Conservation (phyloP, 768 basidiomycete species). For the Terana coerulea region DNA sequence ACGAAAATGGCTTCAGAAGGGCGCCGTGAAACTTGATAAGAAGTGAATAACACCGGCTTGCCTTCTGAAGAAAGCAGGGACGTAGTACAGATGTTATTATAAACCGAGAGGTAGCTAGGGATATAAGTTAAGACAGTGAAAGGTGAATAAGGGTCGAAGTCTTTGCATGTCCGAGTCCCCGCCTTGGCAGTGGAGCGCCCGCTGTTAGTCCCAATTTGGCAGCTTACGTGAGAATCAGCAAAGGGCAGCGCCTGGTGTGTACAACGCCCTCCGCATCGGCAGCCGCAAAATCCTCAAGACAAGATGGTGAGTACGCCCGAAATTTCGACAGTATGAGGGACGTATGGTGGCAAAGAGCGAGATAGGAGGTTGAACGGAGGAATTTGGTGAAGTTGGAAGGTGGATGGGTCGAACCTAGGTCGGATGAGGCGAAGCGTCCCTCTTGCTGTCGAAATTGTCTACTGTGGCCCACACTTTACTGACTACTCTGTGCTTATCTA, state of each 20-base stretch:
- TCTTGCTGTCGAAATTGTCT: constrained; percentile 8
- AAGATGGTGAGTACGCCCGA: constrained; percentile 42
- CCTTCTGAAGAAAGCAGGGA: too few species aligned
- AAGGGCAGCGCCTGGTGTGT: constrained; percentile 3
- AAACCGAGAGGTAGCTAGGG: too few species aligned
- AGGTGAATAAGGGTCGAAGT: too few species aligned
- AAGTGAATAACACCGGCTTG: too few species aligned
- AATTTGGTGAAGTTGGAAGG: constrained; percentile 21
- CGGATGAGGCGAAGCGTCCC: constrained; percentile 32
- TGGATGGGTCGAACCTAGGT: constrained; percentile 29
- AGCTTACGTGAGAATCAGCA: constrained; percentile 10
- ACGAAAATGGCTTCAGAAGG: too few species aligned
- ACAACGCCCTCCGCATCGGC: constrained; percentile 16
- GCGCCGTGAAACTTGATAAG: too few species aligned
- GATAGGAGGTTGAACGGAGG: constrained; percentile 16
- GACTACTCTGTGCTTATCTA: constrained; percentile 31
- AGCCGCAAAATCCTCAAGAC: constrained; percentile 30
- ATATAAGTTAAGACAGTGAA: too few species aligned
- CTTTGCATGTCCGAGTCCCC: too few species aligned
- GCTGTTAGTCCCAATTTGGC: constrained; percentile 2
- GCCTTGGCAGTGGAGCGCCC: too few species aligned
- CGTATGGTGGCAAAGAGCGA: constrained; percentile 4
- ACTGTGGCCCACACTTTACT: constrained; percentile 14
- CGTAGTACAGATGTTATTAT: too few species aligned
- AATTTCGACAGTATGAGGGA: constrained; percentile 14